These are phyloP conservation scores for Russula sp. DNA, from an alignment of 768 basidiomycete species.

Conservation along the genomic window DNA sequence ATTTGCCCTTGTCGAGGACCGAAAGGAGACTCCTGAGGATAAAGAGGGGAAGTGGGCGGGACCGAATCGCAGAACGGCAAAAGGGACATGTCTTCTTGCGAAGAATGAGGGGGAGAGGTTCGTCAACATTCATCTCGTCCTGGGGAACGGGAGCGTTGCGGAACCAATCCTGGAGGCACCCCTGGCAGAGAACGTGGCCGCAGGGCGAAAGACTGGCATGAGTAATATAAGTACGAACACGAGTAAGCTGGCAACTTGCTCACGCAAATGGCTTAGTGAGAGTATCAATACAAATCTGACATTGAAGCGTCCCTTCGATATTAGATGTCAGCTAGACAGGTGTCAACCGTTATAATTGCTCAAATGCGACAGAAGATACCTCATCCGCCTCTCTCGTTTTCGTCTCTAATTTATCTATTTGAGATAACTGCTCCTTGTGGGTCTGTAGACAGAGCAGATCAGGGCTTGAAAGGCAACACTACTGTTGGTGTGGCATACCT, in stretches of 20 bases:
- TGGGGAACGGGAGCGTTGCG: slow-evolving; percentile 50
- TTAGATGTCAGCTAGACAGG: slow-evolving; percentile 40
- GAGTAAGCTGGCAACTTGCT: slow-evolving; percentile 25
- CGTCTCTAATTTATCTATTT: slow-evolving; percentile 37
- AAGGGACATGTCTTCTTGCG: slow-evolving; percentile 68
- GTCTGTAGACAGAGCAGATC: slow-evolving; percentile 27
- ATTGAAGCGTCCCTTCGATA: slow-evolving; percentile 55
- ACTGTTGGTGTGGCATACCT: slow-evolving; percentile 28
- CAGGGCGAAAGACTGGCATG: slow-evolving; percentile 57
- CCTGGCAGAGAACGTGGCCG: slow-evolving; percentile 69
- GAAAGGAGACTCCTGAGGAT: slow-evolving; percentile 53
- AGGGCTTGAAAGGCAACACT: background rate
- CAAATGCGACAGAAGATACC: slow-evolving; percentile 30
- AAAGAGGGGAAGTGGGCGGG: slow-evolving; percentile 62
- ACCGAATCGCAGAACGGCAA: slow-evolving; percentile 50
- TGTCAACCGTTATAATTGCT: background rate
- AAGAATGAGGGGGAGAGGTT: slow-evolving; percentile 40
- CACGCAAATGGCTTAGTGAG: slow-evolving; percentile 60
- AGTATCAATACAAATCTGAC: slow-evolving; percentile 73
- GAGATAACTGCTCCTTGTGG: slow-evolving; percentile 39
- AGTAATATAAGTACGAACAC: slow-evolving; percentile 11
- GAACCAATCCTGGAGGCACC: slow-evolving; percentile 74
- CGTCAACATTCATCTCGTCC: slow-evolving; percentile 39
- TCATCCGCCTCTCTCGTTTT: slow-evolving; percentile 51
- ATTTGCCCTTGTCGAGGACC: slow-evolving; percentile 41